Conservation (phyloP, 1,139 yeast genomes). For the Lodderomyces margitis region DNA sequence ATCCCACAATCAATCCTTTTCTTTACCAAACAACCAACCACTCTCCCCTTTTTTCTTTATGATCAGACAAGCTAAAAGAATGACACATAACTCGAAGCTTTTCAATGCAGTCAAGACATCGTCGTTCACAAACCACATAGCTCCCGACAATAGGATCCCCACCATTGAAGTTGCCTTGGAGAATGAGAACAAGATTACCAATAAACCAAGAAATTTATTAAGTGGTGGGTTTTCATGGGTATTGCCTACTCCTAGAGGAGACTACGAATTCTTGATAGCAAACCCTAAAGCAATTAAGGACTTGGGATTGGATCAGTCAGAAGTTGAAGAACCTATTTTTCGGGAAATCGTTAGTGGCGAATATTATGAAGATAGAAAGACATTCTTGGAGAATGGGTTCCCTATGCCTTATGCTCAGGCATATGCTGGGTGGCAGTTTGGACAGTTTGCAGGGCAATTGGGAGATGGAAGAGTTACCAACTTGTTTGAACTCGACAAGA, state of each 20-base stretch:
- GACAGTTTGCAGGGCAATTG: constrained; percentile 92
- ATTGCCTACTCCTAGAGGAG: constrained; percentile 59
- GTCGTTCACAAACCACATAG: constrained; percentile 48
- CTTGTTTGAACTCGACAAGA: constrained; percentile 62
- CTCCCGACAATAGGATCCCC: constrained; percentile 62
- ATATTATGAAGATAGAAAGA: constrained; percentile 25
- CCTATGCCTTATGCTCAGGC: constrained; percentile 85
- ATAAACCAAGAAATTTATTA: constrained; percentile 57
- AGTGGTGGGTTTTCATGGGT: constrained; percentile 72
- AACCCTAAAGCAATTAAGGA: constrained; percentile 63
- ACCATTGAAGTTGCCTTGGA: constrained; percentile 48
- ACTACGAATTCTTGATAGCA: constrained; percentile 54
- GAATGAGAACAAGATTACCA: constrained; percentile 33
- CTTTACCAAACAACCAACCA: not conserved
- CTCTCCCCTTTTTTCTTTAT: constrained; percentile 1
- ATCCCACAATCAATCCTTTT: not conserved
- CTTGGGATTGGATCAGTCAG: constrained; percentile 47
- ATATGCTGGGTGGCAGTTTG: constrained; percentile 96
- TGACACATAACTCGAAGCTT: constrained; percentile 16
- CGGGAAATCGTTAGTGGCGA: constrained; percentile 65
- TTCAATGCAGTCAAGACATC: constrained; percentile 40
- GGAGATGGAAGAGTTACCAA: constrained; percentile 94
- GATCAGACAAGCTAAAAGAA: constrained; percentile 8
- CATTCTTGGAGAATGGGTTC: constrained; percentile 33
- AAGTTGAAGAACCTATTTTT: constrained; percentile 36